Base-by-base conservation (phyloP, 2,329 filamentous ascomycete species). In the Alternaria gansuensis region DNA sequence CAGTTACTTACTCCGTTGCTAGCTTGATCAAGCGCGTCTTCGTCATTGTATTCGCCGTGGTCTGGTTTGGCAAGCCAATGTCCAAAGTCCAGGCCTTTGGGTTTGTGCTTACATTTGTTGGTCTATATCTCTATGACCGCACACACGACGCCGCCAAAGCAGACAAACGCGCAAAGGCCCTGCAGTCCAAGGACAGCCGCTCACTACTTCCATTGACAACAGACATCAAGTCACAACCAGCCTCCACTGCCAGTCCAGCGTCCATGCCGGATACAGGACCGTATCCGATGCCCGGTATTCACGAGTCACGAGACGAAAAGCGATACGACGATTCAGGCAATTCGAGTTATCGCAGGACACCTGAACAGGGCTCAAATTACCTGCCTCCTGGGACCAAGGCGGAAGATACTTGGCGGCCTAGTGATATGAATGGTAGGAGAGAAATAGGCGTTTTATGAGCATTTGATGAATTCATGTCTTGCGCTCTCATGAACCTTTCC, bases 21-120 rank as follows among this genome's bases (percentile, higher is more conserved):
- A 96, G 91, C 56, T 83, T 99, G 62, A 95, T 99, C 79, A 99
- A 99, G 81, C 90, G 95, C 48, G 95, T 99, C 11, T 97, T 97
- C 73, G 94, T 99, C 72, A 97, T 99, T 69, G 87, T 95, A 59
- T 90, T 97, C 68, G 93, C 95, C 6, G 94, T 99, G 62, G 81
- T 98, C 67, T 99, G 95, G 95, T 99, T 98, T 79, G 90, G 92
- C 64, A 97, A 89, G 77, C 87, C 90, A 1, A 97, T 95, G 31
- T 97, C 92, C 5, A 84, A 83, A 14, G 78, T 96, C 14, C 95
- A 99, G 78, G 92, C 87, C 1, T 83, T 90, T 40, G 95, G 95
- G 14, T 97, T 99, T 70, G 85, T 80, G 4, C 85, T 99, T 44
- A 99, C 95, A 0, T 97, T 97, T 74, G 70, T 97, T 29, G 95